Evolutionary conservation across 495 filamentous ascomycete genomes (phyloP), one percentile per base, ranked within the genome.

Genomic region (Apiosordaria backusii): DNA sequence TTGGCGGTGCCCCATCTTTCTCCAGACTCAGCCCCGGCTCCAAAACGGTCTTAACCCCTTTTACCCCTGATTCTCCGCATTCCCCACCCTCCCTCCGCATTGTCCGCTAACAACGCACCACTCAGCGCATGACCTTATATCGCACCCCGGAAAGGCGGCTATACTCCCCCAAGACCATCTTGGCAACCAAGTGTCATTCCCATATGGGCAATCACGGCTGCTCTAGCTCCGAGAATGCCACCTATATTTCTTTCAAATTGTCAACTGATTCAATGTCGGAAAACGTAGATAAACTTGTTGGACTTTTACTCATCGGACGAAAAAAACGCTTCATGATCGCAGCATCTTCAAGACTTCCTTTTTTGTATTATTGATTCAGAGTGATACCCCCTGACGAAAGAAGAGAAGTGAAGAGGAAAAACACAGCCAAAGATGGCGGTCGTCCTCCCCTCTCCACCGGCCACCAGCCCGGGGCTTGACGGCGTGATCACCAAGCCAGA

Each of bases 161-260:
- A 70, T 61, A 55, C 23, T n/a, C 22, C 22, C 22, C 62, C 21
- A 19, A n/a, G 22, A 45, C 22, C 23, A 57, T 18, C 57, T 59
- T 18, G 16, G 16, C 54, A 69, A 54, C 50, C 35, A 1, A 67
- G 70, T 58, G 72, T 76, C 75, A 65, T 64, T 71, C 73, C 27
- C 60, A 75, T 70, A 54, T 61, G 68, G 74, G 26, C 62, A 65
- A 55, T 69, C 63, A 69, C 74, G 74, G 74, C 71, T 76, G 66
- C 60, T 66, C 59, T 25, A 24, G 64, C 61, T 76, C 74, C 74
- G 74, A 76, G 69, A 67, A 75, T 75, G 74, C 71, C 74, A 76
- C 74, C 71, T 75, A 70, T 64, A 60, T 60, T 29, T 54, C 13
- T 50, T 18, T 62, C 2, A 4, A n/a, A 61, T 26, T 25, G 15